A percentile compares a stretch with the other conserved stretches of the same genome.
phyloP scores from a whole-genome alignment of 140 eudicot species.

The Oenanthe javanica region DNA sequence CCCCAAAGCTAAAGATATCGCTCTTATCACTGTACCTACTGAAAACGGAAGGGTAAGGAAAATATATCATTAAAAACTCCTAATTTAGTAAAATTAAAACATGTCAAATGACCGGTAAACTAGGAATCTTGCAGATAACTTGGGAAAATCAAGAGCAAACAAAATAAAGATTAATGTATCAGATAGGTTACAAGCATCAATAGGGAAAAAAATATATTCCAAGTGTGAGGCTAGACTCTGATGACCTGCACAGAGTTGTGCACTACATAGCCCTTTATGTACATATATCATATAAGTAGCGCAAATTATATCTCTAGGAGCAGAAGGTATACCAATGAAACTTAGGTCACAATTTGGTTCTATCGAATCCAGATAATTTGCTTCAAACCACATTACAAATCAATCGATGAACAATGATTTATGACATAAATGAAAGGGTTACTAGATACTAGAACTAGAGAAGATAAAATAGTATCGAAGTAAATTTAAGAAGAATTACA shows the following conservation, averaged over 20 bases:
- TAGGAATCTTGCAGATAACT: not conserved
- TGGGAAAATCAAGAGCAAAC: not conserved
- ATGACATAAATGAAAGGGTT: not conserved
- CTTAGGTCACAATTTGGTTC: not conserved
- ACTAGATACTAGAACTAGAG: not conserved
- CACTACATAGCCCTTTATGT: not conserved
- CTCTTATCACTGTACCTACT: slow-evolving; percentile 76
- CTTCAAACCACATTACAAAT: not conserved
- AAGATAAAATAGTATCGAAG: not conserved
- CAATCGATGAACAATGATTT: not conserved
- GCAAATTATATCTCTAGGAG: not conserved
- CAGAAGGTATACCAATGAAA: not conserved
- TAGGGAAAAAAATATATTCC: not conserved
- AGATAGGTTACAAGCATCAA: not conserved
- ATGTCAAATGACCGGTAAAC: not conserved
- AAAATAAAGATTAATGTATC: not conserved
- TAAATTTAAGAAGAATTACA: not conserved
- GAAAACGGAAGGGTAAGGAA: not conserved
- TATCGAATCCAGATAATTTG: not conserved
- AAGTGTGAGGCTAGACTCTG: slow-evolving; percentile 2
- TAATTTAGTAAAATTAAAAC: not conserved
- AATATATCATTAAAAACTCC: not conserved
- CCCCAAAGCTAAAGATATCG: slow-evolving; percentile 87
- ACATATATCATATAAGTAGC: not conserved
- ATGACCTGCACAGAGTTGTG: not conserved